Conservation (phyloP, 2,329 filamentous ascomycete genomes). For the Fusarium nelsonii region DNA sequence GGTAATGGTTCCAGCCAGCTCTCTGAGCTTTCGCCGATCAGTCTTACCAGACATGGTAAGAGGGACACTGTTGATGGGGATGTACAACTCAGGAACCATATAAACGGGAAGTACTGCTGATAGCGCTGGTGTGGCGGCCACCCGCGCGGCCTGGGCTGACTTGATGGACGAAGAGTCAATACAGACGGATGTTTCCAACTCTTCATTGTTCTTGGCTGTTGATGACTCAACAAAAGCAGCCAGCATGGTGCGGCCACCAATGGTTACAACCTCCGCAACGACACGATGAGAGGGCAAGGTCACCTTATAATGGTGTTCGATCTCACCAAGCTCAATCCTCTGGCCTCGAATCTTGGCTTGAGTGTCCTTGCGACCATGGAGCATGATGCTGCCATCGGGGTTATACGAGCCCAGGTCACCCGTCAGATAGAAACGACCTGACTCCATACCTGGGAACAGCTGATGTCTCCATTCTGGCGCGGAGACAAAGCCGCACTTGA, state of each 20-base stretch:
- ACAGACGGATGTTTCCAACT: not conserved
- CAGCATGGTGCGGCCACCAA: not conserved
- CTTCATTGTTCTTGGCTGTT: not conserved
- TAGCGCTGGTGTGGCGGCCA: not conserved
- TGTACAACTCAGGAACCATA: slow-evolving; percentile 3
- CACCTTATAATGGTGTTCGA: slow-evolving; percentile 22
- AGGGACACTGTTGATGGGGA: not conserved
- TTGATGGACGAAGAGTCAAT: not conserved
- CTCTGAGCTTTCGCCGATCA: not conserved
- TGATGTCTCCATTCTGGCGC: not conserved
- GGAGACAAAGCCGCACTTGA: not conserved
- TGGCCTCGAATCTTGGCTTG: slow-evolving; percentile 11
- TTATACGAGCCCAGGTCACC: not conserved
- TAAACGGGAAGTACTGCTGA: not conserved
- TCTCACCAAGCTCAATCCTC: slow-evolving; percentile 25
- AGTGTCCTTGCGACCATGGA: slow-evolving; percentile 1
- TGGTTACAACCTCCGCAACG: not conserved
- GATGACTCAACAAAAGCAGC: not conserved
- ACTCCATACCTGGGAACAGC: not conserved
- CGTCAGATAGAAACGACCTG: not conserved
- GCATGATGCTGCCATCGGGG: not conserved
- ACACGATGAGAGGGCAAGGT: slow-evolving; percentile 18
- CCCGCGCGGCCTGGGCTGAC: not conserved
- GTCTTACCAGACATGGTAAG: slow-evolving; percentile 1
- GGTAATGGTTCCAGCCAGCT: not conserved